Evolutionary conservation across 2,329 filamentous ascomycete genomes (phyloP).

Genomic region (Alternaria triticimaculans): DNA sequence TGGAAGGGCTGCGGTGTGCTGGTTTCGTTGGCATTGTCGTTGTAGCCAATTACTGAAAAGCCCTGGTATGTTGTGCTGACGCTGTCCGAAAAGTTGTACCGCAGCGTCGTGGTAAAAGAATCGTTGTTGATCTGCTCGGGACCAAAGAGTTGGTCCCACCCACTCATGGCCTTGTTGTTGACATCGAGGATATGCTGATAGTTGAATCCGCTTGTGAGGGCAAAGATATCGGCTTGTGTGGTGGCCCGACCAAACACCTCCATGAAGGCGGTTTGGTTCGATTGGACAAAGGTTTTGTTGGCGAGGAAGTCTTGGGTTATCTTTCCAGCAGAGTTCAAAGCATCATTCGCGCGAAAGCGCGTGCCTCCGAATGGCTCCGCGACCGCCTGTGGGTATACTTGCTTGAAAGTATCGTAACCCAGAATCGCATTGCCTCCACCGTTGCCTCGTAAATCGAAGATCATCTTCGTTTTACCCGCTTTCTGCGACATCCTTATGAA

Average conservation of each 20-base stretch:
- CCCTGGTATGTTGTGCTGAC: slow-evolving; percentile 37
- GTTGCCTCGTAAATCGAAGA: slow-evolving; percentile 70
- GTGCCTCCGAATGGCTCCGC: slow-evolving; percentile 54
- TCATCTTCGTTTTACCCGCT: slow-evolving; percentile 64
- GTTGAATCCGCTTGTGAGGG: slow-evolving; percentile 39
- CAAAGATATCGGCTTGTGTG: slow-evolving; percentile 30
- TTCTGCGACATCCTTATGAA: slow-evolving; percentile 57
- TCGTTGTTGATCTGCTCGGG: slow-evolving; percentile 41
- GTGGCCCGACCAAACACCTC: slow-evolving; percentile 32
- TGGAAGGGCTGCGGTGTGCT: slow-evolving; percentile 46
- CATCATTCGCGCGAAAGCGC: slow-evolving; percentile 56
- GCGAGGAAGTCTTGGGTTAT: slow-evolving; percentile 39
- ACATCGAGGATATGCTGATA: slow-evolving; percentile 42
- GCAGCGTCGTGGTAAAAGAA: slow-evolving; percentile 44
- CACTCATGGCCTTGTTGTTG: slow-evolving; percentile 36
- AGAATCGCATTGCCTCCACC: slow-evolving; percentile 59
- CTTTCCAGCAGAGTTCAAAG: slow-evolving; percentile 45
- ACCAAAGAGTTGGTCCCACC: slow-evolving; percentile 48
- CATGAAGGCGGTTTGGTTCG: slow-evolving; percentile 34
- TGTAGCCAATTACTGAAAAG: slow-evolving; percentile 41
- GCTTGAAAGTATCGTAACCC: slow-evolving; percentile 57
- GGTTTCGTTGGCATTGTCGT: slow-evolving; percentile 38
- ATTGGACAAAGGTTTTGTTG: slow-evolving; percentile 39
- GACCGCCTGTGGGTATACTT: slow-evolving; percentile 58
- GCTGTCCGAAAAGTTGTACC: slow-evolving; percentile 48